Percentiles rank a stretch among this genome's conserved stretches.
phyloP scores from a whole-genome alignment of 2,329 filamentous ascomycete species.

The Fusarium chlamydosporum region DNA sequence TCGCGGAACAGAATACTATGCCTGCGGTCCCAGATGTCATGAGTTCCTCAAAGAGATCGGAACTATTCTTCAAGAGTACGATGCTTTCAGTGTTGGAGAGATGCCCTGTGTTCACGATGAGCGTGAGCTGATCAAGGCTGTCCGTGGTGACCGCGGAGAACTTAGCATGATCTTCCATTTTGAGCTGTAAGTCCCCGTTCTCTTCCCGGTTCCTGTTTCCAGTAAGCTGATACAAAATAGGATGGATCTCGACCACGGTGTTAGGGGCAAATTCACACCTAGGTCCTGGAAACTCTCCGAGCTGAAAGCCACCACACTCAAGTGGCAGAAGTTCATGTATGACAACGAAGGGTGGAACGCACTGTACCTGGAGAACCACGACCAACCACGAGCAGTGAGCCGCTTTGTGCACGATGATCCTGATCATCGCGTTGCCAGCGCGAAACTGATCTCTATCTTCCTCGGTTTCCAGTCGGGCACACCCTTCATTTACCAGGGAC shows the following conservation, averaged over 20 bases:
- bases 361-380: slow-evolving; percentile 76
- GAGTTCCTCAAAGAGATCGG: slow-evolving; percentile 64
- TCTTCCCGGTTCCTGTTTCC: no score
- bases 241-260: slow-evolving; percentile 65
- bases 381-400: slow-evolving; percentile 72
- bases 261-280: slow-evolving; percentile 60
- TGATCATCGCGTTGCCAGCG: slow-evolving; percentile 63
- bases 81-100: slow-evolving; percentile 67
- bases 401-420: slow-evolving; percentile 67
- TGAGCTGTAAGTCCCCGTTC: slow-evolving; percentile 63
- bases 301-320: slow-evolving; percentile 67
- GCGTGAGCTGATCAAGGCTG: slow-evolving; percentile 61
- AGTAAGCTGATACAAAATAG: slow-evolving; percentile 47
- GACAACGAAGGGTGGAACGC: slow-evolving; percentile 74
- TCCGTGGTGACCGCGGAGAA: slow-evolving; percentile 70
- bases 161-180: slow-evolving; percentile 82
- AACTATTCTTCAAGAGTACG: slow-evolving; percentile 61
- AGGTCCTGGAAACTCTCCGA: slow-evolving; percentile 63
- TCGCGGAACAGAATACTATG: slow-evolving; percentile 61
- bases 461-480: slow-evolving; percentile 72
- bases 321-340: slow-evolving; percentile 73
- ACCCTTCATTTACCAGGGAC: slow-evolving; percentile 77
- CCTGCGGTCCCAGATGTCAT: slow-evolving; percentile 66
- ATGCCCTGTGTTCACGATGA: slow-evolving; percentile 63
- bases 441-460: slow-evolving; percentile 72